phyloP scores from a whole-genome alignment of 805 yeast genomes.

The Hanseniaspora pseudoguilliermondii region DNA sequence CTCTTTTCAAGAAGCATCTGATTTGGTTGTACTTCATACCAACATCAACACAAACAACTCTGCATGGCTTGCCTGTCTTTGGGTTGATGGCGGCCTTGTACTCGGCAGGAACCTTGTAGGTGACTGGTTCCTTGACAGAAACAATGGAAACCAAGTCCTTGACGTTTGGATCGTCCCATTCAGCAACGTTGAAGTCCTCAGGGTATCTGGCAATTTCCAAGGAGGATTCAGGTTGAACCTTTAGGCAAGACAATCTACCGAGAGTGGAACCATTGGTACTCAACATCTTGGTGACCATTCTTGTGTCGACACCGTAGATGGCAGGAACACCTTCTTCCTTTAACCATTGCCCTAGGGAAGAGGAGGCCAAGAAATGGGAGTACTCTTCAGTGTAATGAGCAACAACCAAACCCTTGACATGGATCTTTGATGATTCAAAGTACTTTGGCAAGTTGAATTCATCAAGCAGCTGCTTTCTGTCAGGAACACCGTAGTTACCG shows the following conservation, averaged over 20 bases:
- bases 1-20: slow-evolving; percentile 90
- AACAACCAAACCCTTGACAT: slow-evolving; percentile 91
- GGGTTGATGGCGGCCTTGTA: slow-evolving; percentile 25
- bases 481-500: slow-evolving; percentile 99
- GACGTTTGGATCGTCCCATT: slow-evolving; percentile 87
- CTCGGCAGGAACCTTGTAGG: slow-evolving; percentile 57
- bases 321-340: slow-evolving; percentile 88
- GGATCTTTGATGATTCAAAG: slow-evolving; percentile 86
- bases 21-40: slow-evolving; percentile 98
- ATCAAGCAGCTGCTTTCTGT: slow-evolving; percentile 52
- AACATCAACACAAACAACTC: slow-evolving; percentile 85
- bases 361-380: slow-evolving; percentile 84
- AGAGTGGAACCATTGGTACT: slow-evolving; percentile 87
- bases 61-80: slow-evolving; percentile 57
- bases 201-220: slow-evolving; percentile 40
- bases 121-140: slow-evolving; percentile 60
- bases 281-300: slow-evolving; percentile 83
- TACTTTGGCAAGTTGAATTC: slow-evolving; percentile 73
- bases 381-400: slow-evolving; percentile 83
- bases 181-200: slow-evolving; percentile 55
- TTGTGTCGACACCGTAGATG: slow-evolving; percentile 93
- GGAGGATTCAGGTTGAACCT: slow-evolving; percentile 25
- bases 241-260: slow-evolving; percentile 70
- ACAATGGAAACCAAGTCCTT: slow-evolving; percentile 87
- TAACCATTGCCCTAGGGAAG: slow-evolving; percentile 89